Evolutionary conservation across 306 rosid species (phyloP).

Genomic region (Glycine tomentella): DNA sequence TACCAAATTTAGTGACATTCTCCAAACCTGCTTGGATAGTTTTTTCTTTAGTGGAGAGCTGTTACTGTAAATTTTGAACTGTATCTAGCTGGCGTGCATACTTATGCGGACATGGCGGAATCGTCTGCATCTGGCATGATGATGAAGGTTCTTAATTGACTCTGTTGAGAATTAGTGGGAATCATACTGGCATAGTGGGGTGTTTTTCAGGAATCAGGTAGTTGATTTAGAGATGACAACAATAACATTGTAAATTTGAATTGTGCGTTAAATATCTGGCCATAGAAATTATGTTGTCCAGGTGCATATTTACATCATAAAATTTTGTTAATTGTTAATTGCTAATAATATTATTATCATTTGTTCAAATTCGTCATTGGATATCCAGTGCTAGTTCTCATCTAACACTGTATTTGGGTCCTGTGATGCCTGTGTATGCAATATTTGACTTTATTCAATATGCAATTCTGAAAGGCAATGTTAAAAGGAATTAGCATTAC

Average conservation of each 20-base stretch:
- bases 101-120: slow-evolving; percentile 53
- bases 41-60: slow-evolving; percentile 51
- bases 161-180: slow-evolving; percentile 51
- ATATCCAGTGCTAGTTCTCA: slow-evolving; percentile 16
- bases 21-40: slow-evolving; percentile 60
- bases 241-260: slow-evolving; percentile 75
- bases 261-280: slow-evolving; percentile 61
- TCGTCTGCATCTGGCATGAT: slow-evolving; percentile 52
- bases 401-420: slow-evolving; percentile 16
- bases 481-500: not conserved
- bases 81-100: slow-evolving; percentile 57
- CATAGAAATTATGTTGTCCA: slow-evolving; percentile 61
- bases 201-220: slow-evolving; percentile 51
- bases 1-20: slow-evolving; percentile 55
- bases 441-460: slow-evolving; percentile 3
- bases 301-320: slow-evolving; percentile 41
- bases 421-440: not conserved
- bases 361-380: slow-evolving; percentile 41
- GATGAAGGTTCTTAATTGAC: slow-evolving; percentile 51
- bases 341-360: slow-evolving; percentile 52
- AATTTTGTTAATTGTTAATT: slow-evolving; percentile 44
- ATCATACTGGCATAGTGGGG: slow-evolving; percentile 44
- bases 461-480: not conserved
- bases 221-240: slow-evolving; percentile 56
- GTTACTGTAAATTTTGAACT: slow-evolving; percentile 64